Percentiles rank a stretch among this genome's conserved stretches.
These are phyloP conservation scores for Pestalotiopsis sp. DNA, from an alignment of 2,329 filamentous ascomycete species.

Conservation along the genomic window DNA sequence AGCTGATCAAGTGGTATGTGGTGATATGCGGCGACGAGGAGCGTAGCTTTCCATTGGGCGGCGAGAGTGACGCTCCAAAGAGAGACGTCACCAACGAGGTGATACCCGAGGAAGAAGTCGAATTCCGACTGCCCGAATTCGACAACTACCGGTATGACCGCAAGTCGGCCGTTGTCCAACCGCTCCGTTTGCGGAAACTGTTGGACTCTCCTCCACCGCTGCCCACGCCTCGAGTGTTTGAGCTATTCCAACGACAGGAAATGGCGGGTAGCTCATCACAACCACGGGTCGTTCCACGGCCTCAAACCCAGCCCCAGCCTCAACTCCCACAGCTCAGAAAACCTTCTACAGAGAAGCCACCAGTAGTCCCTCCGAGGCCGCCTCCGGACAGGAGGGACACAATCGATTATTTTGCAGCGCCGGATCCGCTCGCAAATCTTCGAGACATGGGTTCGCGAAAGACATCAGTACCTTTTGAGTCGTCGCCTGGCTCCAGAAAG, in stretches of 20 bases:
- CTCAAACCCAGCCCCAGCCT: slow-evolving; percentile 3
- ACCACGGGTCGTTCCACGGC: not conserved
- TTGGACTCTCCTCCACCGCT: not conserved
- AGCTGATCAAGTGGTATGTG: slow-evolving; percentile 61
- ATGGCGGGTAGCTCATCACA: not conserved
- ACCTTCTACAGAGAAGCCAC: slow-evolving; percentile 3
- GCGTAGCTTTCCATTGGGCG: slow-evolving; percentile 41
- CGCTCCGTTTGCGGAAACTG: slow-evolving; percentile 1
- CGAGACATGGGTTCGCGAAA: slow-evolving; percentile 7
- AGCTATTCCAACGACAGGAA: not conserved
- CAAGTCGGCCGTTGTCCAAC: slow-evolving; percentile 7
- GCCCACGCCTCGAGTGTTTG: not conserved
- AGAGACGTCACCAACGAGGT: not conserved
- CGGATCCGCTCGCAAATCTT: slow-evolving; percentile 11
- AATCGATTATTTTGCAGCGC: not conserved
- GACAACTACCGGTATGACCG: slow-evolving; percentile 5
- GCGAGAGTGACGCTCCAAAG: slow-evolving; percentile 38
- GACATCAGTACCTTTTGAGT: not conserved
- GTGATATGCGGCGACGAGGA: slow-evolving; percentile 64
- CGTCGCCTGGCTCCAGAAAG: not conserved
- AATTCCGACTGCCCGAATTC: slow-evolving; percentile 29
- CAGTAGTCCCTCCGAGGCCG: not conserved
- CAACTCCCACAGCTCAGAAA: not conserved
- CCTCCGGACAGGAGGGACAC: not conserved
- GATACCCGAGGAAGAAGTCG: slow-evolving; percentile 28